Evolutionary conservation across 225 moss, liverwort and hornwort species (phyloP).

Genomic region (Pseudisothecium myosuroides): DNA sequence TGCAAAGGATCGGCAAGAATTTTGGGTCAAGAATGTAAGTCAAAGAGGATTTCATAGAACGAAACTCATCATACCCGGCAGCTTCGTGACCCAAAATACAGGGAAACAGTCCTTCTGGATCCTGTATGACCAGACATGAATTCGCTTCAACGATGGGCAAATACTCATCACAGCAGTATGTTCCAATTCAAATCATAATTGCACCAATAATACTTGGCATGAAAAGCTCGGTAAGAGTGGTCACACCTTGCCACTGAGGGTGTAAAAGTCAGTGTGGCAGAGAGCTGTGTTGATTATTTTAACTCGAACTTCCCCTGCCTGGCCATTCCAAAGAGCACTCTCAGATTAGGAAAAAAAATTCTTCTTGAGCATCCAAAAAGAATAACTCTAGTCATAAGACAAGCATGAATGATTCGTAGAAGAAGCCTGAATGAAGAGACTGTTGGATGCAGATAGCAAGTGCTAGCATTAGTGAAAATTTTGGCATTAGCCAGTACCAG

Average conservation of each 20-base stretch:
- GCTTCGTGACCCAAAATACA: constrained; percentile 65
- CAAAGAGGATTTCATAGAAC: not conserved
- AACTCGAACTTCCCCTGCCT: constrained; percentile 54
- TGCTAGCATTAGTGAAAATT: not conserved
- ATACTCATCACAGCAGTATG: not conserved
- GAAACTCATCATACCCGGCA: constrained; percentile 31
- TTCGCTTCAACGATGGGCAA: not conserved
- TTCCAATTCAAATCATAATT: not conserved
- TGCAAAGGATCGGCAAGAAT: not conserved
- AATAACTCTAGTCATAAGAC: not conserved
- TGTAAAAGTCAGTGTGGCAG: constrained; percentile 54
- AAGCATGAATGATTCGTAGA: not conserved
- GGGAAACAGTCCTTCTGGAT: constrained; percentile 57
- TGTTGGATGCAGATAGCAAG: not conserved
- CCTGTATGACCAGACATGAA: constrained; percentile 18
- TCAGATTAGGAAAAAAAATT: not conserved
- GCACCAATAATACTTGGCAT: not conserved
- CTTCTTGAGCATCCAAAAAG: not conserved
- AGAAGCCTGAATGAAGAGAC: not conserved
- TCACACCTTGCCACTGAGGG: constrained; percentile 54
- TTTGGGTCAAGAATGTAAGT: not conserved
- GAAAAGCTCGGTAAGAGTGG: not conserved
- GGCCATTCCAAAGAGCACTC: not conserved
- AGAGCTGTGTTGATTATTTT: constrained; percentile 37
- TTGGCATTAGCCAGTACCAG: not conserved